Conservation (phyloP, 805 yeast species). For the Lachancea kluyveri region DNA sequence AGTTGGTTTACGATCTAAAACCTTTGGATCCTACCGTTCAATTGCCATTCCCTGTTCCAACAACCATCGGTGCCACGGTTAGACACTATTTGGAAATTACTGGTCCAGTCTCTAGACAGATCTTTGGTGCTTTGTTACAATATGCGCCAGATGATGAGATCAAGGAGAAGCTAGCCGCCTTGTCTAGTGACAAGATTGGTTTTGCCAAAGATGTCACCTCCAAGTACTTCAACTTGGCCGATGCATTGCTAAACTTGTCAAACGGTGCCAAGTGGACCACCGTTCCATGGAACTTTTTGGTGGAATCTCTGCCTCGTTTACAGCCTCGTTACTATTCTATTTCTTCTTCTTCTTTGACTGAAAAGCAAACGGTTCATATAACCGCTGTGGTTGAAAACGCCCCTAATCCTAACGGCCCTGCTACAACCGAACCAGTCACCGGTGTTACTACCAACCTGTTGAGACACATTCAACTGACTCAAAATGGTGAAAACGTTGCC, state of each 20-base stretch:
- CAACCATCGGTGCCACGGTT: conserved; percentile 81
- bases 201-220: conserved; percentile 62
- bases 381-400: conserved; percentile 89
- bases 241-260: conserved; percentile 59
- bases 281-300: conserved; percentile 78
- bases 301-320: conserved; percentile 74
- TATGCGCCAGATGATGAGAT: conserved; percentile 70
- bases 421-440: conserved; percentile 28
- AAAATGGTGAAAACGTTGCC: conserved; percentile 38
- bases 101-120: conserved; percentile 91
- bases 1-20: conserved; percentile 55
- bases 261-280: conserved; percentile 59
- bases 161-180: conserved; percentile 33
- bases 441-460: conserved; percentile 93
- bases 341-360: conserved; percentile 78
- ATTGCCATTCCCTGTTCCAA: conserved; percentile 67
- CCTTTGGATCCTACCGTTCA: conserved; percentile 64
- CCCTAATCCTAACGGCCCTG: conserved; percentile 23
- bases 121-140: conserved; percentile 61
- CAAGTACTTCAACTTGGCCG: conserved; percentile 66
- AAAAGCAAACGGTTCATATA: conserved; percentile 68
- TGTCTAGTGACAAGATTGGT: conserved; percentile 61
- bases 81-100: conserved; percentile 86
- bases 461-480: conserved; percentile 57
- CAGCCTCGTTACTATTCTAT: conserved; percentile 96